phyloP scores from a whole-genome alignment of 768 basidiomycete genomes.

The Agaricus sinodeliciosus region DNA sequence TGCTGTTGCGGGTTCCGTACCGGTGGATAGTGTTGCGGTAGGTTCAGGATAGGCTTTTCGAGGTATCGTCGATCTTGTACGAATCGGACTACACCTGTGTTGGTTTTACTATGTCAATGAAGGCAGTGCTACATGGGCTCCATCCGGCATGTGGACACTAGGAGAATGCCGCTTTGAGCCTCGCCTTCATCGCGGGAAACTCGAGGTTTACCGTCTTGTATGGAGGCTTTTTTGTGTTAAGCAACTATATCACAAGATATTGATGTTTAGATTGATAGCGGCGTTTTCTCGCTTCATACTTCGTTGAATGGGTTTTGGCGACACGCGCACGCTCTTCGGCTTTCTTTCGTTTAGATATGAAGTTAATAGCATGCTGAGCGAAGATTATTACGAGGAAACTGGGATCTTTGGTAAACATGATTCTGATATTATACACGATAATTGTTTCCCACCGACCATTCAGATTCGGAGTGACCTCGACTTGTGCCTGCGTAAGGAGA shows the following conservation, averaged over 20 bases:
- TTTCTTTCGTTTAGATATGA: background rate
- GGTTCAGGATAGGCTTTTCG: conserved; percentile 35
- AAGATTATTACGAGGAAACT: too few species aligned
- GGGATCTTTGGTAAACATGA: too few species aligned
- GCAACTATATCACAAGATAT: background rate
- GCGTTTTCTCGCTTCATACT: background rate
- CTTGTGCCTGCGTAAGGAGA: too few species aligned
- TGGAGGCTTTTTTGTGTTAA: conserved; percentile 7
- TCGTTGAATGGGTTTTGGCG: conserved; percentile 6
- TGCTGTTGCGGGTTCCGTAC: conserved; percentile 24
- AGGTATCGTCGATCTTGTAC: conserved; percentile 34
- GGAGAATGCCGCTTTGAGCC: conserved; percentile 21
- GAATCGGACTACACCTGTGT: conserved; percentile 28
- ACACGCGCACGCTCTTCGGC: background rate
- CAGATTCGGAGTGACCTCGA: too few species aligned
- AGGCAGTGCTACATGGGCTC: conserved; percentile 34
- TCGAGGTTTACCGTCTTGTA: conserved; percentile 37
- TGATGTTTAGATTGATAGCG: background rate
- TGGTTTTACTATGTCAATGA: conserved; percentile 31
- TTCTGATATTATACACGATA: too few species aligned
- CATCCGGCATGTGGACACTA: conserved; percentile 18
- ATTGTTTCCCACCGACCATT: too few species aligned
- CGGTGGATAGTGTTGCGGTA: conserved; percentile 22
- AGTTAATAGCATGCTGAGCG: too few species aligned
- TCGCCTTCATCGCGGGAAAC: conserved; percentile 30